Evolutionary conservation across 2,329 filamentous ascomycete genomes (phyloP).

Genomic region (Chrysoporthe austroafricana): DNA sequence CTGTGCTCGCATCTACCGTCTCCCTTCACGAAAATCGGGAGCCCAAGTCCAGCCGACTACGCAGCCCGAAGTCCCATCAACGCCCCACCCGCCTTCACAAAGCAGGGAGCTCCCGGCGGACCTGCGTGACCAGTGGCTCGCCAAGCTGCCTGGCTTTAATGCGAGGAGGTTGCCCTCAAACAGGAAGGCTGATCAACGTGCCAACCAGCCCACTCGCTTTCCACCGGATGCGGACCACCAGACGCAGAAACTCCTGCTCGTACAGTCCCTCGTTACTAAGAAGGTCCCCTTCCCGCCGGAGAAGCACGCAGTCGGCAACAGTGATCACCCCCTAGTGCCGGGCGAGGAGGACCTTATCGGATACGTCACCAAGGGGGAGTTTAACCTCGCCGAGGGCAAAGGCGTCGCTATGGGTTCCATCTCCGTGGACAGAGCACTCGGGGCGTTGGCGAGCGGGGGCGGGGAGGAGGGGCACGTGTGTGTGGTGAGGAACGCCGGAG

Average conservation of each 20-base stretch:
- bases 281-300: conserved; percentile 43
- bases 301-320: conserved; percentile 44
- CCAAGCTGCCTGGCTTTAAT: conserved; percentile 28
- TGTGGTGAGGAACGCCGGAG: conserved; percentile 80
- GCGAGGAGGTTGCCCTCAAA: conserved; percentile 33
- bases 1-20: conserved; percentile 83
- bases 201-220: conserved; percentile 34
- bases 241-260: conserved; percentile 49
- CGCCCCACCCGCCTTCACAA: conserved; percentile 38
- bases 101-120: conserved; percentile 44
- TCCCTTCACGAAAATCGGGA: conserved; percentile 56
- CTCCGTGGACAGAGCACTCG: conserved; percentile 59
- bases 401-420: conserved; percentile 78
- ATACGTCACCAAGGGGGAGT: conserved; percentile 87
- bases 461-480: conserved; percentile 62
- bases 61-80: conserved; percentile 51
- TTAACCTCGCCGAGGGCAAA: conserved; percentile 75
- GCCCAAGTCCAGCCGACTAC: conserved; percentile 35
- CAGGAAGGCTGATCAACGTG: conserved; percentile 23
- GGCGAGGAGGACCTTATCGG: conserved; percentile 78
- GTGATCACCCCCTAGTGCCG: conserved; percentile 69
- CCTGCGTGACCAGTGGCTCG: conserved; percentile 73
- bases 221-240: conserved; percentile 38
- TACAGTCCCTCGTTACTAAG: conserved; percentile 51
- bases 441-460: conserved; percentile 38